A percentile compares a stretch with the other conserved stretches of the same genome.
Evolutionary conservation across 2,329 filamentous ascomycete species (phyloP).

Genomic region (Colletotrichum lindemuthianum): DNA sequence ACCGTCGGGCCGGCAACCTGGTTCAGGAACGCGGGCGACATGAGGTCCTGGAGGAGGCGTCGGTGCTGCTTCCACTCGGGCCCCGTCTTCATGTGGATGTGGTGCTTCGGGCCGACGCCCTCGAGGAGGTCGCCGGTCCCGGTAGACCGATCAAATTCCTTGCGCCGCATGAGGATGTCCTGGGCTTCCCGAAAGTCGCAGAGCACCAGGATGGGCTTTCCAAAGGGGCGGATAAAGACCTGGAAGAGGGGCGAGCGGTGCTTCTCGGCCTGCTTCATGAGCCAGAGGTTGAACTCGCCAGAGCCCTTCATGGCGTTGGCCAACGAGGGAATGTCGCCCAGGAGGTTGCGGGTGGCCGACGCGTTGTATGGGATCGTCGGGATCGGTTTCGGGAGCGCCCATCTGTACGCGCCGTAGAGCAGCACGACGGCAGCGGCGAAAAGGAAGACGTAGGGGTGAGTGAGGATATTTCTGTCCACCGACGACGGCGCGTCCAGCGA

Average conservation of each 20-base stretch:
- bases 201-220: slow-evolving; percentile 54
- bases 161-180: slow-evolving; percentile 55
- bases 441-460: background rate
- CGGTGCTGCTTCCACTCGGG: slow-evolving; percentile 46
- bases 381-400: slow-evolving; percentile 52
- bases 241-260: slow-evolving; percentile 56
- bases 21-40: slow-evolving; percentile 48
- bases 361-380: slow-evolving; percentile 57
- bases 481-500: background rate
- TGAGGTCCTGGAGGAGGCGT: slow-evolving; percentile 49
- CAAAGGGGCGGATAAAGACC: slow-evolving; percentile 56
- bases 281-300: slow-evolving; percentile 30
- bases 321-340: slow-evolving; percentile 56
- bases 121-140: slow-evolving; percentile 41
- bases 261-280: slow-evolving; percentile 36
- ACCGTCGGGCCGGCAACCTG: slow-evolving; percentile 46
- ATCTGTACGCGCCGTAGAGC: slow-evolving; percentile 16
- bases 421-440: background rate
- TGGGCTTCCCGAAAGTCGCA: slow-evolving; percentile 47
- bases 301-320: slow-evolving; percentile 46
- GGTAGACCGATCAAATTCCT: slow-evolving; percentile 54
- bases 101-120: slow-evolving; percentile 46
- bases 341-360: slow-evolving; percentile 44
- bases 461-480: background rate
- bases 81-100: slow-evolving; percentile 45